phyloP scores from a whole-genome alignment of 176 grass and related monocot genomes.

The Oryza meridionalis region DNA sequence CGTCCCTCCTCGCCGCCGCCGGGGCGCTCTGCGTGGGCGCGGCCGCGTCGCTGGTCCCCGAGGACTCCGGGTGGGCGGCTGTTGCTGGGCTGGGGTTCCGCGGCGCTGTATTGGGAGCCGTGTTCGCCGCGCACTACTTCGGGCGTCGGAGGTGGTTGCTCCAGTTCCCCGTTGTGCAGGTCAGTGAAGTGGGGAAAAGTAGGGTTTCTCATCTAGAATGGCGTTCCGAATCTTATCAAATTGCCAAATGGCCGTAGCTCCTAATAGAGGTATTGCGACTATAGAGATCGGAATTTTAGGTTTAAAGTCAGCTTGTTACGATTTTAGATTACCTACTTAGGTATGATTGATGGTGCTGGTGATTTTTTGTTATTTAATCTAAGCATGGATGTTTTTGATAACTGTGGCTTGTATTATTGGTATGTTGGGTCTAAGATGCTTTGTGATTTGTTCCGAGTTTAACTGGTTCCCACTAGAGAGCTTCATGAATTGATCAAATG shows the following conservation, averaged over 20 bases:
- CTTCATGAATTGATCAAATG: background rate
- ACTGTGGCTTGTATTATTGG: background rate
- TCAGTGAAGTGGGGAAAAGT: conserved; percentile 44
- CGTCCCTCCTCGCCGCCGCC: conserved; percentile 36
- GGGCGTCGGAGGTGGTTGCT: conserved; percentile 57
- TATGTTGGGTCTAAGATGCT: conserved; percentile 11
- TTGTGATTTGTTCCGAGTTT: background rate
- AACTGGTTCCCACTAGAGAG: background rate
- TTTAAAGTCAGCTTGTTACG: background rate
- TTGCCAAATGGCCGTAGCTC: background rate
- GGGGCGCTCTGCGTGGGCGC: conserved; percentile 47
- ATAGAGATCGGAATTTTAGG: background rate
- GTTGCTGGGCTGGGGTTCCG: conserved; percentile 49
- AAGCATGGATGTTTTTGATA: background rate
- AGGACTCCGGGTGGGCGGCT: conserved; percentile 46
- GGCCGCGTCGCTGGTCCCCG: conserved; percentile 27
- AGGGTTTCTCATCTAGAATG: conserved; percentile 29
- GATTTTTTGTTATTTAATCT: background rate
- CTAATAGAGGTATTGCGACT: background rate
- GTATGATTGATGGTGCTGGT: background rate
- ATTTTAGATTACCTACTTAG: conserved; percentile 16
- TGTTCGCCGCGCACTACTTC: conserved; percentile 55
- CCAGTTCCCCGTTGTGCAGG: conserved; percentile 61
- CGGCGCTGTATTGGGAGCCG: conserved; percentile 48
- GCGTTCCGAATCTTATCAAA: conserved; percentile 8